Evolutionary conservation across 306 rosid genomes (phyloP).

Genomic region (Delonix regia): DNA sequence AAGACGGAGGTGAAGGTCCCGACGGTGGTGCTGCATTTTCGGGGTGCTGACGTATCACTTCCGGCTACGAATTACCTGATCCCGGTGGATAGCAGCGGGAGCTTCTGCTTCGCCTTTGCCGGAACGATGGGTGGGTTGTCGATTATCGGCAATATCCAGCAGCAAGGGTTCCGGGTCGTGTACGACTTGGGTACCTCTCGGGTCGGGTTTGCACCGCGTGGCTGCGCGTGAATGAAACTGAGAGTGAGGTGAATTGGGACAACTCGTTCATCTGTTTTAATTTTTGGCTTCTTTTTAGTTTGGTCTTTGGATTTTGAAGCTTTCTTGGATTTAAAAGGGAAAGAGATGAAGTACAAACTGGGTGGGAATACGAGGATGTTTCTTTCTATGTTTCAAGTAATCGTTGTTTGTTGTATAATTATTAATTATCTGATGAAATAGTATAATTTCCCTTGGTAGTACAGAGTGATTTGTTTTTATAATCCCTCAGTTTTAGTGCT

Average conservation of each 20-base stretch:
- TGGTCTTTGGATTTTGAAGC: background rate
- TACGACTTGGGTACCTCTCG: constrained; percentile 72
- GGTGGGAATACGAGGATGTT: constrained; percentile 31
- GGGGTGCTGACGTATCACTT: constrained; percentile 70
- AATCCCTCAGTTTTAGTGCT: background rate
- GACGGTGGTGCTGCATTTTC: constrained; percentile 82
- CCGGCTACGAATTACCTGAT: constrained; percentile 88
- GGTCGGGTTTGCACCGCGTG: constrained; percentile 90
- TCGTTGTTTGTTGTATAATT: constrained; percentile 16
- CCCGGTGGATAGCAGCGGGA: constrained; percentile 82
- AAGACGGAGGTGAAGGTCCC: constrained; percentile 79
- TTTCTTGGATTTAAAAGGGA: constrained; percentile 9
- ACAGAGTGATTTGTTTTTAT: background rate
- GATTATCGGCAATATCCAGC: constrained; percentile 94
- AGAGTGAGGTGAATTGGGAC: constrained; percentile 34
- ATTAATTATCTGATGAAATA: constrained; percentile 20
- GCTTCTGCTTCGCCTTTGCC: constrained; percentile 93
- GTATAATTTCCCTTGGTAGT: background rate
- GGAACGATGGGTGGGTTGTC: constrained; percentile 84
- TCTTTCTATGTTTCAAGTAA: constrained; percentile 1
- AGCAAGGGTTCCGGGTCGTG: constrained; percentile 89
- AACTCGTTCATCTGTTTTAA: constrained; percentile 34
- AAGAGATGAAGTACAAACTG: background rate
- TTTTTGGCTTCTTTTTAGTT: background rate
- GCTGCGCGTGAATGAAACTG: constrained; percentile 51